A percentile compares a stretch with the other conserved stretches of the same genome.
phyloP scores from a whole-genome alignment of 805 yeast genomes.

The Kuraishia capsulata region DNA sequence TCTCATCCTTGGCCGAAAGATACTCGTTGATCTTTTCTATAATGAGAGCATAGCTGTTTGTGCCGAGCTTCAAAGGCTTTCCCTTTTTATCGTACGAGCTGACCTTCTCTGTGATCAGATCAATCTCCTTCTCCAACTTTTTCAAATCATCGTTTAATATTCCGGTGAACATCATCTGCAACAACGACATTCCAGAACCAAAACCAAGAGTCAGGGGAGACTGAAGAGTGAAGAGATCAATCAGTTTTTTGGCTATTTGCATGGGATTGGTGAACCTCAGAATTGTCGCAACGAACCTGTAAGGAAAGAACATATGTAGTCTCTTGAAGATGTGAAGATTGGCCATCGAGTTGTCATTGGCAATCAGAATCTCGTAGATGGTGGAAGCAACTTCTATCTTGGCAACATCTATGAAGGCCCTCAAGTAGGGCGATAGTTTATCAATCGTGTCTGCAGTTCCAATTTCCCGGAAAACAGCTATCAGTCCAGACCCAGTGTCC shows the following conservation, averaged over 20 bases:
- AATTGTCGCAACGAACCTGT: conserved; percentile 65
- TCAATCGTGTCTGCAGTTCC: conserved; percentile 40
- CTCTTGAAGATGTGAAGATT: conserved; percentile 60
- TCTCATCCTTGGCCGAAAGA: conserved; percentile 10
- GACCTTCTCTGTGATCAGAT: conserved; percentile 32
- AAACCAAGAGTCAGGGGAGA: conserved; percentile 43
- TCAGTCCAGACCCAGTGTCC: conserved; percentile 40
- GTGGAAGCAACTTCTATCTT: conserved; percentile 81
- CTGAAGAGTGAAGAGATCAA: conserved; percentile 78
- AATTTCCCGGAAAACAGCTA: conserved; percentile 56
- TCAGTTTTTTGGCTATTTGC: conserved; percentile 66
- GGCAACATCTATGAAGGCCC: conserved; percentile 71
- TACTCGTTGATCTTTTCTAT: conserved; percentile 20
- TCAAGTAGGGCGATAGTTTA: conserved; percentile 58
- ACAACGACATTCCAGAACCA: conserved; percentile 39
- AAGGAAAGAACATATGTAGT: conserved; percentile 75
- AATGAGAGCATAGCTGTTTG: conserved; percentile 5
- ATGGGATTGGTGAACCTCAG: conserved; percentile 82
- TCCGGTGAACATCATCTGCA: conserved; percentile 69
- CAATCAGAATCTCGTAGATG: conserved; percentile 69
- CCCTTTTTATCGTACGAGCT: conserved; percentile 10
- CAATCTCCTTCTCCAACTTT: conserved; percentile 46
- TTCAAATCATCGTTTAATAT: conserved; percentile 68
- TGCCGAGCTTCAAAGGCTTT: not conserved
- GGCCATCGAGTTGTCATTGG: conserved; percentile 75